These are phyloP conservation scores for Oidiodendron maius DNA, from an alignment of 495 filamentous ascomycete genomes.

Conservation along the genomic window DNA sequence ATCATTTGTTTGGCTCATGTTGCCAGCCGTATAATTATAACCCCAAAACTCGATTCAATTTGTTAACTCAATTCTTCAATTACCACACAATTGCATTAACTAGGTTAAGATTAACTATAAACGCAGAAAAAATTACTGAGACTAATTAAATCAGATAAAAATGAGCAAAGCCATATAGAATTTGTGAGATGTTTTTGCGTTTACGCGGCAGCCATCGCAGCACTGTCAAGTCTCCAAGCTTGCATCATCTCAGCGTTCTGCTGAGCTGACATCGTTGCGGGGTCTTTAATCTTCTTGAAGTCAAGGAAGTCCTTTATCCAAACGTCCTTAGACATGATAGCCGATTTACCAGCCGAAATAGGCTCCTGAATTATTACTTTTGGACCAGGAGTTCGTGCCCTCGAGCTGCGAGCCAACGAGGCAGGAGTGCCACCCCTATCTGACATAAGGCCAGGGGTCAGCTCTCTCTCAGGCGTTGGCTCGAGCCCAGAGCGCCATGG, in stretches of 20 bases:
- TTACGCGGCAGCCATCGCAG: neutral
- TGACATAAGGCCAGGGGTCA: neutral
- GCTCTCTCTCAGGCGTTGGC: neutral
- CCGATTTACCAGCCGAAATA: neutral
- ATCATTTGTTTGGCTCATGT: neutral
- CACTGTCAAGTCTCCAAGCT: neutral
- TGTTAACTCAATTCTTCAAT: neutral
- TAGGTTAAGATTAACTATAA: neutral
- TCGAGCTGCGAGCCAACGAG: neutral
- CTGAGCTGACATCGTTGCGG: neutral
- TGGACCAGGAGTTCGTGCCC: neutral
- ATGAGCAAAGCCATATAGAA: neutral
- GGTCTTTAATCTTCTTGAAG: neutral
- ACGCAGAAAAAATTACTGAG: neutral
- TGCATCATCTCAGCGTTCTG: neutral
- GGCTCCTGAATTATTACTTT: neutral
- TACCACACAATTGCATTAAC: neutral
- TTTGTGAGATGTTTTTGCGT: neutral
- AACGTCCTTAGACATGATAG: neutral
- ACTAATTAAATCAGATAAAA: neutral
- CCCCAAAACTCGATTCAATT: neutral
- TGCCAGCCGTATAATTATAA: too few relatives aligned
- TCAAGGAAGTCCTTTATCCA: neutral
- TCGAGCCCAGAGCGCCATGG: neutral
- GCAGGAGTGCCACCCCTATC: neutral